Evolutionary conservation across 2,329 filamentous ascomycete species (phyloP), one percentile per base, ranked within the genome.

Genomic region (Ascosphaera aggregata): DNA sequence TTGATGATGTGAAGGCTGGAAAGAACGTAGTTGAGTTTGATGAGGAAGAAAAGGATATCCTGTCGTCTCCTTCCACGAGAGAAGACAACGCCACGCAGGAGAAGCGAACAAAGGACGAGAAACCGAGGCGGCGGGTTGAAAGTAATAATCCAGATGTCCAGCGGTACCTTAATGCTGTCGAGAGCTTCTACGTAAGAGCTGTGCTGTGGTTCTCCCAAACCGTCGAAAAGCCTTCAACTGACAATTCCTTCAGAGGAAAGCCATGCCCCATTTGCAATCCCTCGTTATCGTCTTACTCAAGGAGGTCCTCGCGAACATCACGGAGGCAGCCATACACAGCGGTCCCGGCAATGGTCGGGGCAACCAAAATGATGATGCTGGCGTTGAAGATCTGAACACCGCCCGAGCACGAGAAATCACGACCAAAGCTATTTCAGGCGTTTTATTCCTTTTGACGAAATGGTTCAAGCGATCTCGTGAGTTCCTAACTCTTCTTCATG

Each of bases 391-490:
- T 48, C 59, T 92, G 13, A 85, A 95, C 54, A 73, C 76, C 32
- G 68, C 80, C 40, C 70, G 91, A 38, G 75, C 73, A 13, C 72
- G 86, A 41, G 89, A 98, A 55, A 85, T 98, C 39, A 78, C 78
- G 9, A 73, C 77, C 18, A 95, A 95, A 57, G 86, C 86, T 0
- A 76, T 93, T 17, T 89, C 84, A n/a, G 85, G 80, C 1, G 78
- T 84, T 40, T 60, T 98, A 19, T 62, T 98, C 19, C 63, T 93
- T n/a, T 59, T 95, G 35, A 54, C 95, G 43, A 98, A 95, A 57
- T 98, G 89, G 89, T 77, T 95, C 49, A 91, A 93, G 54, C 64
- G 92, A 40, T 94, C 84, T 42, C 89, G 82, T 91, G 63, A 64
- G 80, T 64, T 24, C 19, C n/a, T n/a, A n/a, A n/a, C n/a, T n/a